Conservation (phyloP, 805 yeast genomes). For the Starmera dryadoides region DNA sequence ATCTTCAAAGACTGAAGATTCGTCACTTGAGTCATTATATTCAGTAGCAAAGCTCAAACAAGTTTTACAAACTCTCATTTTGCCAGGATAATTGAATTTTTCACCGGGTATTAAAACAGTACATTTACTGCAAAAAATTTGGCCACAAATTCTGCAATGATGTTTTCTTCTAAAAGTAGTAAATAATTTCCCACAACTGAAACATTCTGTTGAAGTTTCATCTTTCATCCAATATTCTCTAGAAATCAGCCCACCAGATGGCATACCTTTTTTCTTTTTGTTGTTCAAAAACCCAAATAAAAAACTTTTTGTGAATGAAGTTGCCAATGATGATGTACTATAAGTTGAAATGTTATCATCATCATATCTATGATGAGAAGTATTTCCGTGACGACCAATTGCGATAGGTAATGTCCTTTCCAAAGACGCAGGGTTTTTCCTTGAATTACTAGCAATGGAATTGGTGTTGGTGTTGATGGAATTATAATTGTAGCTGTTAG, state of each 20-base stretch:
- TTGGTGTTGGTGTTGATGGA: not conserved
- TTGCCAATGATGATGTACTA: slow-evolving; percentile 34
- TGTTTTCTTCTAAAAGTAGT: slow-evolving; percentile 86
- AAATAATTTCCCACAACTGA: slow-evolving; percentile 73
- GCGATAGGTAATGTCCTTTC: slow-evolving; percentile 10
- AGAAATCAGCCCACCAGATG: slow-evolving; percentile 23
- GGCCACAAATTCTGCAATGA: slow-evolving; percentile 95
- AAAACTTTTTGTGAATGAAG: slow-evolving; percentile 34
- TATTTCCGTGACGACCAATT: too few species aligned
- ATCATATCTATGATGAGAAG: slow-evolving; percentile 19
- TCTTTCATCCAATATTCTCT: slow-evolving; percentile 95
- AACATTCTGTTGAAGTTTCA: slow-evolving; percentile 83
- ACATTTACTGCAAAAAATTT: slow-evolving; percentile 83
- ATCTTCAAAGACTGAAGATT: slow-evolving; percentile 35
- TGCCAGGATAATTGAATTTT: slow-evolving; percentile 56
- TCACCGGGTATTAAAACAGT: slow-evolving; percentile 66
- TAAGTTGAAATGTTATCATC: slow-evolving; percentile 26
- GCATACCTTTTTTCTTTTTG: slow-evolving; percentile 17
- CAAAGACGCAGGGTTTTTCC: too few species aligned
- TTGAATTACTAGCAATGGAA: not conserved
- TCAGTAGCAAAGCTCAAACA: slow-evolving; percentile 59
- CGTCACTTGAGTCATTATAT: slow-evolving; percentile 71
- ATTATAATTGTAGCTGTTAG: too few species aligned
- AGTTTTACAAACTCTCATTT: slow-evolving; percentile 68
- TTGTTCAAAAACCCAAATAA: slow-evolving; percentile 33